Base-by-base conservation (phyloP, 176 grass and related monocot genomes). In the Zea luxurians region DNA sequence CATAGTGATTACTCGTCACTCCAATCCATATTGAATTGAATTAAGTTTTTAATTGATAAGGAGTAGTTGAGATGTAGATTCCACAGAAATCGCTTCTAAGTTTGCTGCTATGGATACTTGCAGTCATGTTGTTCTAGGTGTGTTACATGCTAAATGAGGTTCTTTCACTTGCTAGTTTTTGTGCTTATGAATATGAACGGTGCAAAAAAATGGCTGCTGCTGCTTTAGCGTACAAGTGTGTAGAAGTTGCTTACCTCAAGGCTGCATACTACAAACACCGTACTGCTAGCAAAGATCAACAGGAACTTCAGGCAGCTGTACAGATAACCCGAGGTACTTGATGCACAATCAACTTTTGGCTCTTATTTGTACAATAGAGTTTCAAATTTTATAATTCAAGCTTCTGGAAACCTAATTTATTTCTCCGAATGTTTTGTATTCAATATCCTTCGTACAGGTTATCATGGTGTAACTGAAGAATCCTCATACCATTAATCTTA, bases 191-290 rank as follows among this genome's bases (percentile, higher is more conserved):
- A 43, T 97, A 88, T 74, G 90, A 97, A 79, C 85, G 78, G 55
- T 76, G 57, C 73, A 90, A 97, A 58, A 76, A 87, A 84, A 90
- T 85, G 88, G 90, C 88, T 82, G 74, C 87, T 81, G 90, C 90
- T 48, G 80, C 93, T 73, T 90, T 97, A 83, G 93, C 93, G 74
- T 93, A 87, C 74, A 97, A 97, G 72, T 97, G 93, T 88, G 88
- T 90, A 27, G 93, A 93, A 86, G 93, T 97, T 65, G 90, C 93
- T 62, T 93, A 97, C 78, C 68, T 97, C 73, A 93, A 93, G 68
- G 83, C 80, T 71, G 90, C 93, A 71, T 97, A 84, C 77, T 97
- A 79, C 68, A 93, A 90, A 87, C 78, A 89, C 87, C 83, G 69
- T 48, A 78, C 78, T 82, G 88, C 90, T 60, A 78, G n/a, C 58